A percentile compares a stretch with the other conserved stretches of the same genome.
phyloP scores from a whole-genome alignment of 177 flowering plant genomes.

The Vitis hybrid region DNA sequence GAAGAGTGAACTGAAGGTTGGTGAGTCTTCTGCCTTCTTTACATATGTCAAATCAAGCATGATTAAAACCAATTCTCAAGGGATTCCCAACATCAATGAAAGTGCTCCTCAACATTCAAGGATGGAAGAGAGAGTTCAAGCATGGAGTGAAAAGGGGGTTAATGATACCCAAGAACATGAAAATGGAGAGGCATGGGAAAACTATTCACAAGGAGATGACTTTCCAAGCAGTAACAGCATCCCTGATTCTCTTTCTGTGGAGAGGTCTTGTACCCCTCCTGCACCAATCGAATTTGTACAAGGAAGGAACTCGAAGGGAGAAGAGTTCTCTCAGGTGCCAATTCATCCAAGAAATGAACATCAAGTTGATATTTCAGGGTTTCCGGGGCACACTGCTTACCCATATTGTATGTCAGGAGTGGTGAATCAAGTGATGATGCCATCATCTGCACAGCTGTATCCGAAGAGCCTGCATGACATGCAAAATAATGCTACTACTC shows the following conservation, averaged over 20 bases:
- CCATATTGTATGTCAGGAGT: constrained; percentile 63
- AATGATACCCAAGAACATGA: constrained; percentile 23
- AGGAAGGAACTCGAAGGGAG: constrained; percentile 33
- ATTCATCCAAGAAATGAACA: constrained; percentile 36
- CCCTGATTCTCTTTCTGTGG: constrained; percentile 47
- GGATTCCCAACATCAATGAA: constrained; percentile 20
- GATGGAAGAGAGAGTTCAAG: constrained; percentile 28
- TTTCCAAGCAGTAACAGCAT: constrained; percentile 39
- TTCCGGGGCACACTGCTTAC: constrained; percentile 40
- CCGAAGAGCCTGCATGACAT: constrained; percentile 52
- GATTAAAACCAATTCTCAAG: constrained; percentile 25
- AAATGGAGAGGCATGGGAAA: constrained; percentile 41
- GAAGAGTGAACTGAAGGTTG: constrained; percentile 77
- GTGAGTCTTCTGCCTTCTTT: constrained; percentile 92
- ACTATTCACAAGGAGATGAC: constrained; percentile 35
- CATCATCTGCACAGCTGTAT: constrained; percentile 48
- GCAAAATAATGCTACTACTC: constrained; percentile 37
- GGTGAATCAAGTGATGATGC: constrained; percentile 63
- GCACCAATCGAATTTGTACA: constrained; percentile 31
- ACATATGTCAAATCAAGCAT: constrained; percentile 72
- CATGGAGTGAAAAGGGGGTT: constrained; percentile 18
- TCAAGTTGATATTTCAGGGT: constrained; percentile 44
- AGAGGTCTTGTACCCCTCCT: constrained; percentile 51
- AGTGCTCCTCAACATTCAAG: constrained; percentile 24
- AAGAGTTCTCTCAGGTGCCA: constrained; percentile 30